Evolutionary conservation across 1,284 basidiomycete species (phyloP), one percentile per base, ranked within the genome.

Genomic region (Melampsora americana): DNA sequence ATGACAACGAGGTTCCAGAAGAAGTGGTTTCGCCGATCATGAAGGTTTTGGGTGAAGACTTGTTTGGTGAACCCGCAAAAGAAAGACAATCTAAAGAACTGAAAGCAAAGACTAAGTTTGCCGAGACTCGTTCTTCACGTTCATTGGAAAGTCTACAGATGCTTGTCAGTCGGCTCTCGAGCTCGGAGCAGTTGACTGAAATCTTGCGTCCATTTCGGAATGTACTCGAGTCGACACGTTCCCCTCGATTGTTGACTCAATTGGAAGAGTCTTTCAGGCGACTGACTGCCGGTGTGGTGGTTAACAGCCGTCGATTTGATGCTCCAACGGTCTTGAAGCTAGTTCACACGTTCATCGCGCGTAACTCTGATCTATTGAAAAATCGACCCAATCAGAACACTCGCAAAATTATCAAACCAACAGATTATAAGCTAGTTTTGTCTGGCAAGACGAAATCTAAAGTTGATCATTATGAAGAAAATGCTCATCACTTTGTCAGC

Each of bases 61-160:
- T 98, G 70, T 98, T 98, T 81, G 95, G 95, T 18, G 89, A 93
- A 80, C 95, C 93, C 0, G 92, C 91, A 12, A 92, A 93, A 82
- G 93, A 98, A 81, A 90, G 92, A 0, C 88, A 90, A 68, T 87
- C 90, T 2, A 93, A 95, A 79, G 95, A 91, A 32, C 96, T 94
- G 88, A 79, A 81, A 32, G 75, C 80, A 5, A 93, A 90, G 85
- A 95, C 93, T 20, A 96, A 93, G 84, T 91, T 93, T 88, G 87
- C 90, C 28, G 94, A 97, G 84, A 94, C 95, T 26, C 87, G 89
- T 56, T 86, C 88, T 1, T 89, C 90, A 20, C 90, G 90, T 81
- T 92, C 90, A 4, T 85, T 94, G 62, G 93, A 97, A 82, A 89
- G 91, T 0, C 92, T 95, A 81, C 87, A 89, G 30, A 87, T 94